Evolutionary conservation across 2,329 filamentous ascomycete genomes (phyloP), one percentile per base, ranked within the genome.

Genomic region (Fusarium mangiferae): DNA sequence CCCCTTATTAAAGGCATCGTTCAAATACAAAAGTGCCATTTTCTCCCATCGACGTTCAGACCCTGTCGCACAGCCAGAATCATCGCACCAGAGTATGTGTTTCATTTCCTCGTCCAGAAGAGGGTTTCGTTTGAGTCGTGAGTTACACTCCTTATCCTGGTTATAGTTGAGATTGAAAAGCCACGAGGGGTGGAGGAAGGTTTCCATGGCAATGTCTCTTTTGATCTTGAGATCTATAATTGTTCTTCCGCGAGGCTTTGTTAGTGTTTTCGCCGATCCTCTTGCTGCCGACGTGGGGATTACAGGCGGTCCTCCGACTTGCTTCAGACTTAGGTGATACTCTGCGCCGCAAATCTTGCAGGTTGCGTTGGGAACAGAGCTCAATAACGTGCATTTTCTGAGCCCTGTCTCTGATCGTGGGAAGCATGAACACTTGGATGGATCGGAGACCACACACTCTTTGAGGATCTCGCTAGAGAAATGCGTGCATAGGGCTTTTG

Each of bases 161-260:
- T 48, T 49, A 24, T 39, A 65, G 1, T 24, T 30, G 13, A 68
- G 62, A 28, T 66, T 68, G 14, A 57, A 54, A 6, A 66, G 66
- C 66, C 62, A 61, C 3, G 7, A 18, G 10, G 57, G 48, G 6
- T 42, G 39, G 28, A 62, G 45, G 44, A 62, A 55, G 14, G 20
- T 49, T 11, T 11, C 13, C 36, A 38, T 38, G 36, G 10, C 4
- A 38, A 38, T 18, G 36, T 38, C 18, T 38, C 36, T 38, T 38
- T 38, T 18, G 36, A 38, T 18, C 17, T 38, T 38, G 36, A 38
- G 41, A 18, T 44, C 41, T 44, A 44, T 18, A n/a, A 44, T 24
- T 18, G 41, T 44, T 44, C 18, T 42, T 24, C 41, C n/a, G 41
- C 14, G 9, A 24, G 41, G 14, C 22, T 42, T n/a, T 24, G n/a